These are phyloP conservation scores for Pseudomassariella vexata DNA, from an alignment of 2,329 filamentous ascomycete genomes.

Conservation along the genomic window DNA sequence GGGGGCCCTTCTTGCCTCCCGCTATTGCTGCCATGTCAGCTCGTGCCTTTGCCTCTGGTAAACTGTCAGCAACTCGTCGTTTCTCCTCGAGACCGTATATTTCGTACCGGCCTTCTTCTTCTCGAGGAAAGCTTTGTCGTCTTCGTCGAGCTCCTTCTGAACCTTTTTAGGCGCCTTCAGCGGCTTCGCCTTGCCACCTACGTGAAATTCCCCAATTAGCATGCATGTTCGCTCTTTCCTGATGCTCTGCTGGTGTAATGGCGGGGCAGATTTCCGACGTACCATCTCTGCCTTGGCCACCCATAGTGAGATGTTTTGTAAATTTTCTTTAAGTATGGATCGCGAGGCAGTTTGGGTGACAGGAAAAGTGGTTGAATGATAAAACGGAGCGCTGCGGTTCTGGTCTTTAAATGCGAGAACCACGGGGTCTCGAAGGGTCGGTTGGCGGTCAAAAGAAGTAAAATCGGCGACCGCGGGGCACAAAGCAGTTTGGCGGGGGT, in stretches of 20 bases:
- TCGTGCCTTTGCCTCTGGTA: constrained; percentile 71
- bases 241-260: too few relatives aligned
- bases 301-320: constrained; percentile 51
- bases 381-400: too few relatives aligned
- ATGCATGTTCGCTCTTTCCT: too few relatives aligned
- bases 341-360: too few relatives aligned
- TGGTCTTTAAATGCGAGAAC: too few relatives aligned
- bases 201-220: too few relatives aligned
- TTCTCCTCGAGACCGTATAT: background rate
- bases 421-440: too few relatives aligned
- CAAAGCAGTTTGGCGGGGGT: too few relatives aligned
- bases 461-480: too few relatives aligned
- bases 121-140: constrained; percentile 74
- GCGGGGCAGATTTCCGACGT: constrained; percentile 13
- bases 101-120: constrained; percentile 77
- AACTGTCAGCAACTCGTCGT: constrained; percentile 3
- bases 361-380: too few relatives aligned
- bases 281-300: constrained; percentile 64
- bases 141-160: constrained; percentile 77
- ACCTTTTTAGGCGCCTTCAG: constrained; percentile 87
- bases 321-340: too few relatives aligned
- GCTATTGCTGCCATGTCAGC: constrained; percentile 80
- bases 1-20: constrained; percentile 83
- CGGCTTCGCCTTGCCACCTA: constrained; percentile 78
- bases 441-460: too few relatives aligned